phyloP scores from a whole-genome alignment of 179 eudicot species.

The Silene coronaria region DNA sequence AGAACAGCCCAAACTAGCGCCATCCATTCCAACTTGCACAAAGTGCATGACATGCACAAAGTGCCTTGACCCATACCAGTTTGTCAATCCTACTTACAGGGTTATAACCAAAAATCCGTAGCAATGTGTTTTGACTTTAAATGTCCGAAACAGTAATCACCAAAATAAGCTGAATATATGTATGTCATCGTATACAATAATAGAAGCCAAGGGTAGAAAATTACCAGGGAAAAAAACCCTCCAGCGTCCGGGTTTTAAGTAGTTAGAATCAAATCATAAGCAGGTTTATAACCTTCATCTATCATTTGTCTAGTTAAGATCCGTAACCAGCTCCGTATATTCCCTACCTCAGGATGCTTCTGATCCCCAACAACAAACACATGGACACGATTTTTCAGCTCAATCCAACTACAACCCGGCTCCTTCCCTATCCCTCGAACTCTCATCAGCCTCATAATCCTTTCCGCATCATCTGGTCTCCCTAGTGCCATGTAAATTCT shows the following conservation, averaged over 20 bases:
- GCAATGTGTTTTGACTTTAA: not conserved
- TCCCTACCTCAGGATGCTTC: slow-evolving; percentile 45
- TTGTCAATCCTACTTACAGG: not conserved
- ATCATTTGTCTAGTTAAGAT: slow-evolving; percentile 47
- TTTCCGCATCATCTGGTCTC: slow-evolving; percentile 44
- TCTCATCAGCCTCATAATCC: slow-evolving; percentile 55
- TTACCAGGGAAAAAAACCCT: slow-evolving; percentile 19
- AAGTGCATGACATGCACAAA: too few species aligned
- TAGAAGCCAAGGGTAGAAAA: slow-evolving; percentile 3
- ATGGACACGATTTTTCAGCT: slow-evolving; percentile 51
- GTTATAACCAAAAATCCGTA: not conserved
- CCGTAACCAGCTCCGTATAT: slow-evolving; percentile 30
- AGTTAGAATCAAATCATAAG: slow-evolving; percentile 24
- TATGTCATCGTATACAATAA: not conserved
- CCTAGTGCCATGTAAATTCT: slow-evolving; percentile 58
- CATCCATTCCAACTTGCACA: too few species aligned
- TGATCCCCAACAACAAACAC: slow-evolving; percentile 67
- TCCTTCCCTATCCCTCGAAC: slow-evolving; percentile 53
- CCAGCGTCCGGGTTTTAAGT: not conserved
- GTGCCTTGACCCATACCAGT: too few species aligned
- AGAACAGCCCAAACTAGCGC: too few species aligned
- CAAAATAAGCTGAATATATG: not conserved
- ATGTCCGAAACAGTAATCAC: not conserved
- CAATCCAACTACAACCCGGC: slow-evolving; percentile 74
- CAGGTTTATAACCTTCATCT: slow-evolving; percentile 46